Percentiles rank a stretch among this genome's conserved stretches.
These are phyloP conservation scores for Sesbania bispinosa DNA, from an alignment of 306 rosid genomes.

Conservation along the genomic window DNA sequence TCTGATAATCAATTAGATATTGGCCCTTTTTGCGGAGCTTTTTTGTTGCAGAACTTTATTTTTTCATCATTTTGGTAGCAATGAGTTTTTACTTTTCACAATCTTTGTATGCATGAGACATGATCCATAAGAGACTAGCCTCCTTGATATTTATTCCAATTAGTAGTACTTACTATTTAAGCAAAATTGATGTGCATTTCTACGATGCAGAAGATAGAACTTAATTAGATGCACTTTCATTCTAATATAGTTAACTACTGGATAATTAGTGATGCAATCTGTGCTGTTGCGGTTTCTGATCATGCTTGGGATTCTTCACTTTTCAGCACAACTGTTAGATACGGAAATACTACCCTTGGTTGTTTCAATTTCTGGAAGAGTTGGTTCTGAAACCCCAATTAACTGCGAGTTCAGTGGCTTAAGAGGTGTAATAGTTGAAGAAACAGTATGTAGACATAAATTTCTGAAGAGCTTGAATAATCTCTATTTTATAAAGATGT, in stretches of 20 bases:
- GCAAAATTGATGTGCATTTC: constrained; percentile 2
- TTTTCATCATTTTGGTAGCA: not conserved
- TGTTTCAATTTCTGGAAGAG: constrained; percentile 93
- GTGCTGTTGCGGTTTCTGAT: constrained; percentile 18
- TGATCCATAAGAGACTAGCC: too few species aligned
- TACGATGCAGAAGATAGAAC: not conserved
- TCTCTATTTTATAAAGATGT: not conserved
- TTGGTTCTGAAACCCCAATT: constrained; percentile 73
- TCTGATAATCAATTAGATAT: not conserved
- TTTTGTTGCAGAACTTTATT: not conserved
- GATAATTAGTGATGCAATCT: constrained; percentile 11
- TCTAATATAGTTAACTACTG: constrained; percentile 2
- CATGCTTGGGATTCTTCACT: constrained; percentile 10
- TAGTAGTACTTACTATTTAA: not conserved
- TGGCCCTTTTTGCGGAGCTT: too few species aligned
- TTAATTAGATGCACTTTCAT: constrained; percentile 18
- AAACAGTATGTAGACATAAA: constrained; percentile 52
- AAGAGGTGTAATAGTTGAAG: constrained; percentile 94
- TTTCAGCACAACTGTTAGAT: constrained; percentile 86
- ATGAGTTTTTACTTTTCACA: not conserved
- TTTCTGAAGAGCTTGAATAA: constrained; percentile 1
- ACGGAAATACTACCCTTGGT: constrained; percentile 74
- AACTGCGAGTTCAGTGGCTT: constrained; percentile 84
- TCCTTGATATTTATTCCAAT: not conserved
- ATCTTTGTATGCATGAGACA: too few species aligned